phyloP scores from a whole-genome alignment of 371 early-diverging fungal species.

The Blyttiomyces sp. region DNA sequence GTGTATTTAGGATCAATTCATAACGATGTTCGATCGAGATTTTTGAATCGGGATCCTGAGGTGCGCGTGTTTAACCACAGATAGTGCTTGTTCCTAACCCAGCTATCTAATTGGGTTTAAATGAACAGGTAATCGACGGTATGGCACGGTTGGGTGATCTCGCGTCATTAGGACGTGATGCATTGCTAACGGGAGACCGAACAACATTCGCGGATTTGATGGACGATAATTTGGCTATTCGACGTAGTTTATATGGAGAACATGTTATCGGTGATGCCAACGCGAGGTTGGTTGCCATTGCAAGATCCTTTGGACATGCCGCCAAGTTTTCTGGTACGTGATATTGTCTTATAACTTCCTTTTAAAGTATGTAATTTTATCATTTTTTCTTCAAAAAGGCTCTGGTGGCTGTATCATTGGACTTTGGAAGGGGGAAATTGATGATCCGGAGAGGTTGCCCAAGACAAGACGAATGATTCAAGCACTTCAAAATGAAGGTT shows the following conservation, averaged over 20 bases:
- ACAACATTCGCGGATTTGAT: conserved; percentile 28
- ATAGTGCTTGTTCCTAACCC: neutral
- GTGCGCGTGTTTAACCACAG: conserved; percentile 21
- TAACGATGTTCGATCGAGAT: conserved; percentile 55
- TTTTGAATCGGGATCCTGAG: conserved; percentile 53
- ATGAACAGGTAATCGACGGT: conserved; percentile 48
- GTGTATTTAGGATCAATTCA: conserved; percentile 51
- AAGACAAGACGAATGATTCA: neutral
- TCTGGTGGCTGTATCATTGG: conserved; percentile 40
- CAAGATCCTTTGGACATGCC: conserved; percentile 27
- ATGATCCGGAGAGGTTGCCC: neutral
- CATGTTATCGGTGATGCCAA: conserved; percentile 23
- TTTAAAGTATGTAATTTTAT: neutral
- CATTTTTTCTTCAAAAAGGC: neutral
- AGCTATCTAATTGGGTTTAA: neutral
- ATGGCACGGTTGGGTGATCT: conserved; percentile 57
- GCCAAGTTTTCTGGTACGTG: conserved; percentile 37
- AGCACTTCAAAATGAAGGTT: neutral
- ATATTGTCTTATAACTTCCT: neutral
- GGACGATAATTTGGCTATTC: conserved; percentile 32
- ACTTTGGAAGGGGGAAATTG: conserved; percentile 26
- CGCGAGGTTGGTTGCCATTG: conserved; percentile 24
- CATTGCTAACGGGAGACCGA: conserved; percentile 21
- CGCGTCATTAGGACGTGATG: conserved; percentile 43
- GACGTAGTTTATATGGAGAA: conserved; percentile 34